phyloP scores from a whole-genome alignment of 352 stramenopile species.

The Phytophthora chlamydospora region DNA sequence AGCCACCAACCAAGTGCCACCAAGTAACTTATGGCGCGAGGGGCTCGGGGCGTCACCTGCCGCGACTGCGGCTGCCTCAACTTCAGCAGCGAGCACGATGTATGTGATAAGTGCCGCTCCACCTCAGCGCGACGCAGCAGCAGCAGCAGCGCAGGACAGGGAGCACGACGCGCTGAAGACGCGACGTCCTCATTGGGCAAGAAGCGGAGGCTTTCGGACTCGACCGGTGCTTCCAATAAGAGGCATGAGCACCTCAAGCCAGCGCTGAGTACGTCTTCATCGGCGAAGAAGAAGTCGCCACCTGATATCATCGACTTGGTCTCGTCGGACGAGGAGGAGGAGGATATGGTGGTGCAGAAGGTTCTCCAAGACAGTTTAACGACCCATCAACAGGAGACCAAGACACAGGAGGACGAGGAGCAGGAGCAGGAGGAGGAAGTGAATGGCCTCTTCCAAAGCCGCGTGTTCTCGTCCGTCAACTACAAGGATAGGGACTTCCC shows the following conservation, averaged over 20 bases:
- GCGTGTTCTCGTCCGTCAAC: constrained; percentile 26
- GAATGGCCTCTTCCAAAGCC: constrained; percentile 28
- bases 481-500: constrained; percentile 49
- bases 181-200: constrained; percentile 14
- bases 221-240: constrained; percentile 10
- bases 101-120: constrained; percentile 41
- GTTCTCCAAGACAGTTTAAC: constrained; percentile 2
- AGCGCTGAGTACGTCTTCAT: not conserved
- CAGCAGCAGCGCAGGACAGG: too few relatives aligned
- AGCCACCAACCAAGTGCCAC: too few relatives aligned
- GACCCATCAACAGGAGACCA: not conserved
- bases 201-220: constrained; percentile 18
- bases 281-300: constrained; percentile 3
- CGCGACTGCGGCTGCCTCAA: constrained; percentile 55
- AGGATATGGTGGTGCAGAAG: constrained; percentile 9
- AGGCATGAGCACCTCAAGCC: constrained; percentile 1
- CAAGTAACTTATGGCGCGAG: constrained; percentile 35
- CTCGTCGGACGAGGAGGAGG: constrained; percentile 26
- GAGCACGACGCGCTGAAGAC: not conserved
- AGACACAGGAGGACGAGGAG: not conserved
- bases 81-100: constrained; percentile 37
- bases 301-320: constrained; percentile 33
- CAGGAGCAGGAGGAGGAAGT: constrained; percentile 4
- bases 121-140: too few relatives aligned
- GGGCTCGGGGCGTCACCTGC: constrained; percentile 36